These are phyloP conservation scores for Larix kaempferi DNA, from an alignment of 75 land plant genomes.

Conservation along the genomic window DNA sequence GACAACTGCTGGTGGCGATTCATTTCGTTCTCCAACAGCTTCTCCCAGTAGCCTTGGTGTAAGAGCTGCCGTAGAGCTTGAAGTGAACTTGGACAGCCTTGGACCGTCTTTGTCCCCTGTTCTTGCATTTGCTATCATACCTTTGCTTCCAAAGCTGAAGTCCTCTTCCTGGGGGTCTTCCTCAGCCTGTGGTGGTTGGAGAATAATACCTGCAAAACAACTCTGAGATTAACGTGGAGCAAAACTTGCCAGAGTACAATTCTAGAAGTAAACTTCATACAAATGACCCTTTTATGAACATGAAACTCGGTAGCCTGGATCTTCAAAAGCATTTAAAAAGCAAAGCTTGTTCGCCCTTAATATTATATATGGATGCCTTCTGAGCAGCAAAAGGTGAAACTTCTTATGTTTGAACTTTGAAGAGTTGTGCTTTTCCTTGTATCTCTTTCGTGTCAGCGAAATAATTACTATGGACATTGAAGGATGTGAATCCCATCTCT, in stretches of 20 bases:
- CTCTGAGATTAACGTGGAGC: not conserved
- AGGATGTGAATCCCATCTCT: not conserved
- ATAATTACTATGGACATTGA: not conserved
- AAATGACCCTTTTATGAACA: not conserved
- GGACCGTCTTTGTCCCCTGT: constrained; percentile 25
- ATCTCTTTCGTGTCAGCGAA: not conserved
- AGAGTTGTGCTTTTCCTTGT: not conserved
- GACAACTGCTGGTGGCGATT: not conserved
- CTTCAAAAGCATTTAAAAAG: not conserved
- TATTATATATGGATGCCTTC: not conserved
- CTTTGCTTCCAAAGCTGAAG: constrained; percentile 35
- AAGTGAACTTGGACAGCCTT: constrained; percentile 12
- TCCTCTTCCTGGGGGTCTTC: constrained; percentile 11
- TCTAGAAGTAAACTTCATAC: not conserved
- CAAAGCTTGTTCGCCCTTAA: not conserved
- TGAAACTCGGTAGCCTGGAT: not conserved
- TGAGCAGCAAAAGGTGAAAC: not conserved
- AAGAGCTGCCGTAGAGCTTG: constrained; percentile 31
- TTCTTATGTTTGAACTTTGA: not conserved
- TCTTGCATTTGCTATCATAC: constrained; percentile 3
- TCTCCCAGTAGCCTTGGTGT: constrained; percentile 21
- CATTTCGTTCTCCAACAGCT: constrained; percentile 3
- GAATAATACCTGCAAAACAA: constrained; percentile 3
- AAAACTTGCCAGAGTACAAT: not conserved
- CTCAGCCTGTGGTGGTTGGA: not conserved